Evolutionary conservation across 2,329 filamentous ascomycete species (phyloP).

Genomic region (Cladophialophora bantiana): DNA sequence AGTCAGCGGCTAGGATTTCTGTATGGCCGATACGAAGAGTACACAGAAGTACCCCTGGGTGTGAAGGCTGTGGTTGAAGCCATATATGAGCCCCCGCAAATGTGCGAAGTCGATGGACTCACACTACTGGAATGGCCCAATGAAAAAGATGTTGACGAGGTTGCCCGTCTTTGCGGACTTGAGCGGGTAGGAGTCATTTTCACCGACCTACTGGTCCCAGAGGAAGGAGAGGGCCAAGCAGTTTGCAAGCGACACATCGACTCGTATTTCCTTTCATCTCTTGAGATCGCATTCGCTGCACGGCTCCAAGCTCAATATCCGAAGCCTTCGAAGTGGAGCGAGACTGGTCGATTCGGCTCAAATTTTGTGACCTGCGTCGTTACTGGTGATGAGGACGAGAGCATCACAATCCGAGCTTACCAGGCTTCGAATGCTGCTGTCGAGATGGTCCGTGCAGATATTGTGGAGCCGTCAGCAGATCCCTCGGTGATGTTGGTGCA

Average conservation of each 20-base stretch:
- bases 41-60: conserved; percentile 88
- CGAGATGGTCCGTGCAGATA: conserved; percentile 95
- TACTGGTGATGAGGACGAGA: conserved; percentile 87
- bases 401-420: conserved; percentile 88
- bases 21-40: conserved; percentile 90
- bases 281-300: conserved; percentile 89
- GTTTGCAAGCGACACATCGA: conserved; percentile 95
- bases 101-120: conserved; percentile 86
- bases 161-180: conserved; percentile 83
- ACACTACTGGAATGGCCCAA: conserved; percentile 85
- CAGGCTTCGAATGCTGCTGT: conserved; percentile 95
- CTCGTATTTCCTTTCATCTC: conserved; percentile 90
- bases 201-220: conserved; percentile 87
- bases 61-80: conserved; percentile 96
- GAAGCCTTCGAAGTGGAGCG: conserved; percentile 94
- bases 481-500: conserved; percentile 94
- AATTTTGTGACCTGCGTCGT: conserved; percentile 97
- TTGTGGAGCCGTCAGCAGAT: conserved; percentile 93
- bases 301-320: conserved; percentile 87
- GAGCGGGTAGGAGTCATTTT: conserved; percentile 92
- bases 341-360: conserved; percentile 90
- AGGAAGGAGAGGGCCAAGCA: conserved; percentile 81
- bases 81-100: conserved; percentile 93
- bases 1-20: conserved; percentile 85
- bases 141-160: conserved; percentile 78